phyloP scores from a whole-genome alignment of 2,329 filamentous ascomycete species.

The Microcyclosporella mali region DNA sequence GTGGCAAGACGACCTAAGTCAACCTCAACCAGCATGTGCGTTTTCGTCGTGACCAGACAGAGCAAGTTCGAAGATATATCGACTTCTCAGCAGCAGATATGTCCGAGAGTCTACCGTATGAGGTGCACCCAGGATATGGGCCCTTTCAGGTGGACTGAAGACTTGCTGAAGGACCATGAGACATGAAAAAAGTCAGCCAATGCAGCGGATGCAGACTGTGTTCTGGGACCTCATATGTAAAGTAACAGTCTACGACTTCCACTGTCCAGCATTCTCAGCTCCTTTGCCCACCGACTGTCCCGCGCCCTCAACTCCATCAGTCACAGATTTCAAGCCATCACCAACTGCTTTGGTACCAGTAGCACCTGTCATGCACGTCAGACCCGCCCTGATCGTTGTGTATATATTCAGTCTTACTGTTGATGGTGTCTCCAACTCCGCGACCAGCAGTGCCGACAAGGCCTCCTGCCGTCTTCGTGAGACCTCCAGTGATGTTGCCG shows the following conservation, averaged over 20 bases:
- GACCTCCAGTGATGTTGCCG: slow-evolving; percentile 51
- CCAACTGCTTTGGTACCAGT: slow-evolving; percentile 42
- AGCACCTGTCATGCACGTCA: slow-evolving; percentile 21
- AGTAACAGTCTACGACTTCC: slow-evolving; percentile 34
- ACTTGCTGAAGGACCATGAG: no score
- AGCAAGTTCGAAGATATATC: no score
- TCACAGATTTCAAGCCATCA: slow-evolving; percentile 37
- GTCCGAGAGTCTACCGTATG: no score
- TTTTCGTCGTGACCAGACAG: not conserved
- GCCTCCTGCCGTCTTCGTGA: slow-evolving; percentile 49
- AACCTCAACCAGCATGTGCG: not conserved
- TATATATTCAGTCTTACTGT: slow-evolving; percentile 23
- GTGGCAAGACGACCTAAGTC: slow-evolving; percentile 2
- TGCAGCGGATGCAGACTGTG: no score
- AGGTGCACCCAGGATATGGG: no score
- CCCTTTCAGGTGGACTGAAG: no score
- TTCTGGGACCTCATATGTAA: no score
- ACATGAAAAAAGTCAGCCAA: no score
- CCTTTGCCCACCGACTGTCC: slow-evolving; percentile 39
- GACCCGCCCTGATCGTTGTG: not conserved
- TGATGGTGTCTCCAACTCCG: slow-evolving; percentile 42
- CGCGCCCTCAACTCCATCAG: slow-evolving; percentile 42
- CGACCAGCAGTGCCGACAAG: slow-evolving; percentile 45
- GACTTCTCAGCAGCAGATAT: no score
- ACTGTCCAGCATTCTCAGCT: slow-evolving; percentile 43